These are phyloP conservation scores for Lentinula lateritia DNA, from an alignment of 768 basidiomycete species.

Conservation along the genomic window DNA sequence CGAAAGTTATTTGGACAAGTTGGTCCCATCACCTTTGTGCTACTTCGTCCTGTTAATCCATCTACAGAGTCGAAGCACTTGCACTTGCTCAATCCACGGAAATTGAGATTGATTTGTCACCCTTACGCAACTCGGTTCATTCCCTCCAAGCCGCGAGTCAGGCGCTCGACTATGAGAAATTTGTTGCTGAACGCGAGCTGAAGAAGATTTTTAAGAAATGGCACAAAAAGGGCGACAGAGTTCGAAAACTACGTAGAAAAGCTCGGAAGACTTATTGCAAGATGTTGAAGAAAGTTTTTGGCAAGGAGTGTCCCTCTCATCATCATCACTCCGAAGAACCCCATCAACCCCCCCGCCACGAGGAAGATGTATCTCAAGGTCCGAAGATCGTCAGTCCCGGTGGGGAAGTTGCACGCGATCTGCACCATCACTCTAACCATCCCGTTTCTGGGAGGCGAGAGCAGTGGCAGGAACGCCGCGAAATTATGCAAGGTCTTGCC, in stretches of 20 bases:
- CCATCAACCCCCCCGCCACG: background rate
- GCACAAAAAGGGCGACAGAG: slow-evolving; percentile 18
- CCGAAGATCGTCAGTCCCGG: background rate
- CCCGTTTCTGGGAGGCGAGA: background rate
- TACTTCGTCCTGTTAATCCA: background rate
- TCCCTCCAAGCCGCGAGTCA: slow-evolving; percentile 34
- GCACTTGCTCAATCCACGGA: slow-evolving; percentile 14
- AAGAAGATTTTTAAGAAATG: slow-evolving; percentile 27
- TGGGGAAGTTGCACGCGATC: background rate
- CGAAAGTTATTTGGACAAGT: slow-evolving; percentile 47
- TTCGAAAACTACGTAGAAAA: slow-evolving; percentile 18
- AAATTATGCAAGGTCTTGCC: background rate
- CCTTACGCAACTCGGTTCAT: slow-evolving; percentile 31
- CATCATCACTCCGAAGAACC: slow-evolving; percentile 5
- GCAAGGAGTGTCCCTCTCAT: slow-evolving; percentile 19
- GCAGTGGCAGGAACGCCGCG: background rate
- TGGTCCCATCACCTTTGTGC: background rate
- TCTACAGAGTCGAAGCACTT: slow-evolving; percentile 45
- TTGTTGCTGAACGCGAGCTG: slow-evolving; percentile 33
- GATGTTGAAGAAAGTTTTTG: slow-evolving; percentile 27
- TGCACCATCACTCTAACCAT: background rate
- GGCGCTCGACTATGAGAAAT: slow-evolving; percentile 41
- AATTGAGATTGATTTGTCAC: slow-evolving; percentile 25
- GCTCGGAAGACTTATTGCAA: slow-evolving; percentile 27
- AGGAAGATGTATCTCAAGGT: background rate